phyloP scores from a whole-genome alignment of 176 grass and related monocot genomes.

The Phyllostachys edulis region DNA sequence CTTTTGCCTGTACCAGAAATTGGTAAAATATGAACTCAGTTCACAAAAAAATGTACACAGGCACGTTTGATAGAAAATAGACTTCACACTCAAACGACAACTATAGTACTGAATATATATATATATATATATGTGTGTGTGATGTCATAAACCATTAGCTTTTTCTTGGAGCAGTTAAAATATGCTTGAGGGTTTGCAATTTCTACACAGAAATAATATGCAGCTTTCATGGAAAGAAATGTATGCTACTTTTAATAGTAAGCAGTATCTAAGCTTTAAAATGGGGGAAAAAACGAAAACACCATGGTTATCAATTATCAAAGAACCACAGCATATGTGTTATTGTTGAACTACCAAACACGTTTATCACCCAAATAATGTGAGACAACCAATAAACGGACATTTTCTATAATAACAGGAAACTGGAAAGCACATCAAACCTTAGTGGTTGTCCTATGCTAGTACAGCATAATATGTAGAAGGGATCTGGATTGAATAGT shows the following conservation, averaged over 20 bases:
- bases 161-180: not conserved
- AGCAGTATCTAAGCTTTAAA: no score
- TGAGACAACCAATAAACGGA: not conserved
- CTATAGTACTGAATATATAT: not conserved
- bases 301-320: no score
- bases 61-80: not conserved
- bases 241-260: no score
- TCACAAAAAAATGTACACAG: not conserved
- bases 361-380: not conserved
- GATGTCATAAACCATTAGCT: not conserved
- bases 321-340: no score
- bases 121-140: no score
- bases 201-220: not conserved
- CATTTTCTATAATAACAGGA: not conserved
- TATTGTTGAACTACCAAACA: not conserved
- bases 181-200: not conserved
- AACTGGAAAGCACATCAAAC: not conserved
- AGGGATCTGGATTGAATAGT: not conserved
- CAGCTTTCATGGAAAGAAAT: not conserved
- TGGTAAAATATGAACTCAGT: constrained; percentile 5
- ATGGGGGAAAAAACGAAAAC: no score
- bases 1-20: constrained; percentile 67
- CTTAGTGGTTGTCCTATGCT: not conserved
- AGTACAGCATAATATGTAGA: not conserved
- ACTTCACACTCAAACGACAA: not conserved